Base-by-base conservation (phyloP, 768 basidiomycete species). In the Kondoa subrosea region DNA sequence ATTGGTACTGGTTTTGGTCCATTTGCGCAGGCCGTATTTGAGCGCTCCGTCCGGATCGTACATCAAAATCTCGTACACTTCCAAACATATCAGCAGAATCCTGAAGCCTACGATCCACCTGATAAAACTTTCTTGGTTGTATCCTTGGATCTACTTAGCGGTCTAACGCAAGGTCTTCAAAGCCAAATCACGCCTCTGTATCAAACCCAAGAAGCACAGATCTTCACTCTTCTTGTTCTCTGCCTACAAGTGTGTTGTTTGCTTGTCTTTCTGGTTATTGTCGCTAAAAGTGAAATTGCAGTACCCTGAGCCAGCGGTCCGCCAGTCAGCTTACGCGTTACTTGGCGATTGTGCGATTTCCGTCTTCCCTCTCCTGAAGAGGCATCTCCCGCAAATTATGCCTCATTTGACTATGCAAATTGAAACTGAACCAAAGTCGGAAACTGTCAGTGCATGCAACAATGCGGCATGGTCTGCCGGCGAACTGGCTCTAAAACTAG, bases 391-490 rank as follows among this genome's bases (percentile, higher is more conserved):
- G 0, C 84, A 84, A 31, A 87, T 99, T 76, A 91, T 97, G 88
- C 81, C 84, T 17, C 88, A 91, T 75, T 82, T 99, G 66, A 87
- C 88, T 70, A 79, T 82, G 56, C 92, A 97, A 74, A 87, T 99
- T 65, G 88, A 91, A 70, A 87, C 88, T 2, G 89, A 93, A 74
- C 95, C 93, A 0, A 88, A 89, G 73, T 82, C 87, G 33, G 92
- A 96, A 77, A 91, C 91, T 74, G 85, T 97, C 70, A 92, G 90
- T 72, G 95, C 93, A 3, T 92, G 90, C 77, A 99, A 99, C 78
- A 99, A 99, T 75, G 95, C 95, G 12, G 93, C 93, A 0, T 99
- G 95, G 95, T 91, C 91, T n/a, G 91, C 95, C 31, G 95, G 95
- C 57, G 95, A 99, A 78, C 90, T 99, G 33, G 90, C 95, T 4